Base-by-base conservation (phyloP, 2,329 filamentous ascomycete genomes). In the Fusarium sp. region DNA sequence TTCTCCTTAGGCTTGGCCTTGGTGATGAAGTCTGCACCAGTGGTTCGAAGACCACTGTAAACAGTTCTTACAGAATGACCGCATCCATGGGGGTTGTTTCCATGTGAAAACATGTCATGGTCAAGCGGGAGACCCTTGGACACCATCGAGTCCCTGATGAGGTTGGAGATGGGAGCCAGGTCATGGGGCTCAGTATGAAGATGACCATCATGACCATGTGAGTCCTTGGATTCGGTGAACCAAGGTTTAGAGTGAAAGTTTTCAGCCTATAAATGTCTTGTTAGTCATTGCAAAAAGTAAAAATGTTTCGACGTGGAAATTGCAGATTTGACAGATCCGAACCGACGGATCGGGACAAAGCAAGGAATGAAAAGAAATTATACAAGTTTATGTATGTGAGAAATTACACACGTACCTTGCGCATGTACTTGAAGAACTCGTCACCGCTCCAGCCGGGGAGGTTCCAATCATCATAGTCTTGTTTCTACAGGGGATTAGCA, bases 111-210 rank as follows among this genome's bases (percentile, higher is more conserved):
- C 88, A 92, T 90, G 71, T 92, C 90, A 20, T 85, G 83, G 45
- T 89, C 84, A n/a, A 89, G 82, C 0, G 87, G 85, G 1, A 92
- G 79, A 5, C 89, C 89, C 68, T 87, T 81, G 2, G 86, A 88
- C 10, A 88, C 80, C 80, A 90, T 86, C 0, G 89, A 91, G 57
- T 90, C 84, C 31, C 87, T 81, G 11, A 91, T 79, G 33, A 87
- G 83, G 52, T 90, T 81, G 4, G 89, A 89, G 37, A 92, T 91
- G 1, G 89, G 89, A 4, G 88, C 88, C 1, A 90, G 81, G 68
- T 90, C 88, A 68, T 91, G 88, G 0, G 89, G 89, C 71, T 89
- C 88, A 8, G 84, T 88, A 61, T 90, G 85, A 1, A 92, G 81
- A 22, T 86, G 87, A 0, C 90, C 90, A 11, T 83, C 79, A 56